These are phyloP conservation scores for Metarhizium robertsii DNA, from an alignment of 2,329 filamentous ascomycete species.

Conservation along the genomic window DNA sequence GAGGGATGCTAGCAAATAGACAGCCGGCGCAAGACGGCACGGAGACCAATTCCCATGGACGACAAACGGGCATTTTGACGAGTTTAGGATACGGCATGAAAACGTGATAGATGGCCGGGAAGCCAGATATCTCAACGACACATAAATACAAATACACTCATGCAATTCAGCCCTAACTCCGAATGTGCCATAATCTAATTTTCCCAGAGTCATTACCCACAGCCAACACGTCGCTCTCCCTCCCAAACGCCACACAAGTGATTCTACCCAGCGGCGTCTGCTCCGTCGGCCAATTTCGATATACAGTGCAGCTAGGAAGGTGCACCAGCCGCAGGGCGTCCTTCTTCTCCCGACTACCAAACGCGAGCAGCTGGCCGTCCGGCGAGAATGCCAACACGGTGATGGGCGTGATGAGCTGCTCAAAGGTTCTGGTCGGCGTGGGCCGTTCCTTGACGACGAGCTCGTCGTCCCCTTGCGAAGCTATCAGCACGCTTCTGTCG, in stretches of 20 bases:
- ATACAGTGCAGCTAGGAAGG: conserved; percentile 85
- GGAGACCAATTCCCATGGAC: too few relatives aligned
- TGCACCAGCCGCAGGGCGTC: conserved; percentile 84
- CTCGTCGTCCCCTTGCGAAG: conserved; percentile 25
- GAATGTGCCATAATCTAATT: conserved; percentile 85
- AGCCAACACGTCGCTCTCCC: conserved; percentile 60
- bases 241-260: conserved; percentile 61
- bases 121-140: too few relatives aligned
- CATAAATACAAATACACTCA: not conserved
- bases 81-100: not conserved
- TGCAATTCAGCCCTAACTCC: conserved; percentile 35
- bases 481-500: conserved; percentile 61
- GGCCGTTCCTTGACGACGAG: conserved; percentile 55
- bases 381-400: conserved; percentile 73
- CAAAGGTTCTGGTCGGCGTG: conserved; percentile 62
- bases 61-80: not conserved
- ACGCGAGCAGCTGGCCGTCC: conserved; percentile 81
- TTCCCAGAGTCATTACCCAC: conserved; percentile 86
- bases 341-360: conserved; percentile 79
- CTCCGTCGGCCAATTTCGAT: conserved; percentile 91
- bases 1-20: too few relatives aligned
- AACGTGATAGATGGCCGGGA: too few relatives aligned
- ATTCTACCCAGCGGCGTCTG: conserved; percentile 82
- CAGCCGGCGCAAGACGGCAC: too few relatives aligned
- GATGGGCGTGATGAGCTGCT: conserved; percentile 81